phyloP scores from a whole-genome alignment of 306 rosid genomes.

The Lathyrus oleraceus region DNA sequence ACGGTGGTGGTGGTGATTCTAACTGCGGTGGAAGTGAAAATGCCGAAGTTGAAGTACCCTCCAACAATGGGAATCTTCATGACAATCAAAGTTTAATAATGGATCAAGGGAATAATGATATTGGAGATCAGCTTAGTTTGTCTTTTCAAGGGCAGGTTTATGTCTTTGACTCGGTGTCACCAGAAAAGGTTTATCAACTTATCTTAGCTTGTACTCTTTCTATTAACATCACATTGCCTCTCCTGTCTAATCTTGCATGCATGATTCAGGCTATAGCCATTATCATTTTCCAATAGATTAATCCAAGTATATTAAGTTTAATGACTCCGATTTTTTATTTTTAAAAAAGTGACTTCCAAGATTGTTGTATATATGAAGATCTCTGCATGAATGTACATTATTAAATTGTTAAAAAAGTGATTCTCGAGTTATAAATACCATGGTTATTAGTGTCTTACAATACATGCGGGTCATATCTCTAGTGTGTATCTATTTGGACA shows the following conservation, averaged over 20 bases:
- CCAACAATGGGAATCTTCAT: conserved; percentile 53
- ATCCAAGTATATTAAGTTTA: conserved; percentile 12
- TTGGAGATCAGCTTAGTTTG: conserved; percentile 68
- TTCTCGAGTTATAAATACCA: conserved; percentile 5
- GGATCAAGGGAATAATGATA: conserved; percentile 45
- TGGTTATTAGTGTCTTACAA: too few relatives aligned
- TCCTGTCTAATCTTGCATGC: conserved; percentile 2
- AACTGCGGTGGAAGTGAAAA: conserved; percentile 48
- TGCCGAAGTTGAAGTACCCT: conserved; percentile 52
- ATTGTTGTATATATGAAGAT: conserved; percentile 17
- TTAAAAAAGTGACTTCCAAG: neutral
- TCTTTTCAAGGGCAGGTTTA: conserved; percentile 79
- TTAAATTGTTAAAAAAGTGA: neutral
- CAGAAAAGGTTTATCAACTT: conserved; percentile 62
- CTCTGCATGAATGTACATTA: conserved; percentile 1
- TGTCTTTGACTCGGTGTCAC: conserved; percentile 66
- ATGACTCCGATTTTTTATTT: neutral
- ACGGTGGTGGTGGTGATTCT: conserved; percentile 37
- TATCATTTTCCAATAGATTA: conserved; percentile 21
- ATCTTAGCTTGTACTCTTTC: conserved; percentile 18
- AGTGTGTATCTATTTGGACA: too few relatives aligned
- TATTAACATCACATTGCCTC: neutral
- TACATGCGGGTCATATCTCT: too few relatives aligned
- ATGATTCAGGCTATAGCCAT: neutral
- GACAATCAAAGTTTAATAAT: conserved; percentile 45